Base-by-base conservation (phyloP, 2,329 filamentous ascomycete species). In the Aureobasidium musti region DNA sequence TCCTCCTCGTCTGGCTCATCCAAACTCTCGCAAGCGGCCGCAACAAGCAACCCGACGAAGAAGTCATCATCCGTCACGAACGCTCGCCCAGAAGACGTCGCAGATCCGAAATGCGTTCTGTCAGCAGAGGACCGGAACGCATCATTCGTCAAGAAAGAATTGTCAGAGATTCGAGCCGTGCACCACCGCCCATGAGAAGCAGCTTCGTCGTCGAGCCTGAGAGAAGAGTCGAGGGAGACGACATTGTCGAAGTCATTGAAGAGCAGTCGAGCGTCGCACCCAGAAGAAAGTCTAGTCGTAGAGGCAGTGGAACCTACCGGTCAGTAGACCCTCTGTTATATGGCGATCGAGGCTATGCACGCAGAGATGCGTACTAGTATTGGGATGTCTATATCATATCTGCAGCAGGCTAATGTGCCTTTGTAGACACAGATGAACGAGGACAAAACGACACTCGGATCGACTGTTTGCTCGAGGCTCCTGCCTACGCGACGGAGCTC, bases 161-260 rank as follows among this genome's bases (percentile, higher is more conserved):
- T 35, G 69, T 75, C 39, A 70, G 76, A 50, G 75, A 77, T 45
- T 63, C 66, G 26, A 67, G 63, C 26, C 61, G 68, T 49, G 68
- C 65, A 49, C 66, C 68, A 13, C 68, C 61, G 30, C 52, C 54
- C 19, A 63, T 63, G 33, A 53, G 68, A 66, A 67, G 63, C 63
- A 67, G 67, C 67, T 74, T 82, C 45, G 73, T 83, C 28, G 79
- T 83, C 8, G 80, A 82, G 56, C 79, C 82, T 52, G 76, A 75
- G 70, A 71, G 74, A 67, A 76, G 78, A 67, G 81, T 82, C 19
- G 79, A 79, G 50, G 77, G 80, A 47, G 83, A 84, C 57, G 82
- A 86, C 74, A 77, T 85, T n/a, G 81, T 86, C 2, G 83, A 86
- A 74, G 84, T 87, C 10, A 81, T 84, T 67, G 85, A 87, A 74